Conservation (phyloP, 345 rosid species). For the Aurinia saxatilis region DNA sequence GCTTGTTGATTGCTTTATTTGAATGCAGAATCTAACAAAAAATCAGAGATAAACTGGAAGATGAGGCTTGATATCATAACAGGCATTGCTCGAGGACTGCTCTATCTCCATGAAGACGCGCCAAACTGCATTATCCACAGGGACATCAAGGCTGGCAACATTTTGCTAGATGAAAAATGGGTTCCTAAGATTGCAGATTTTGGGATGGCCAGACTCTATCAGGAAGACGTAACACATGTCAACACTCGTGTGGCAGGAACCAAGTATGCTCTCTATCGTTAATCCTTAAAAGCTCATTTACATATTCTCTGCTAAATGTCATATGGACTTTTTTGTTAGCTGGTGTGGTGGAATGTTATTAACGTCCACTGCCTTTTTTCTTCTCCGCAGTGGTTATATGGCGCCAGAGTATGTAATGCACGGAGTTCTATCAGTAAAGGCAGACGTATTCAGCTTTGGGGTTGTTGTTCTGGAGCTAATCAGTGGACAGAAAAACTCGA, state of each 20-base stretch:
- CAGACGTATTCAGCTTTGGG: constrained; percentile 95
- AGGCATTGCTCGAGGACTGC: constrained; percentile 83
- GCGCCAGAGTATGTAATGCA: constrained; percentile 96
- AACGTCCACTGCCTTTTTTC: background rate
- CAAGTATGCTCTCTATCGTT: constrained; percentile 48
- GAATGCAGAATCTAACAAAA: constrained; percentile 43
- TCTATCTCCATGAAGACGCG: constrained; percentile 89
- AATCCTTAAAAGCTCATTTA: background rate
- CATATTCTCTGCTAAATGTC: background rate
- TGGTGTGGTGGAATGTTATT: background rate
- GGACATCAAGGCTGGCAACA: constrained; percentile 91
- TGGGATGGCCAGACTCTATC: constrained; percentile 99
- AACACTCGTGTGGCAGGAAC: constrained; percentile 94
- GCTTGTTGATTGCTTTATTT: background rate
- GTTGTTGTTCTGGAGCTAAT: constrained; percentile 84
- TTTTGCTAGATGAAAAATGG: constrained; percentile 93
- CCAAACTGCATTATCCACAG: constrained; percentile 85
- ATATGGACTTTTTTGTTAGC: background rate
- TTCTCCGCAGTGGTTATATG: constrained; percentile 74
- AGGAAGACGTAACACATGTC: constrained; percentile 83
- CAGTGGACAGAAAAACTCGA: constrained; percentile 72
- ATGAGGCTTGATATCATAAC: constrained; percentile 61
- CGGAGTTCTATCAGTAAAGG: constrained; percentile 70
- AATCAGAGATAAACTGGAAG: constrained; percentile 70
- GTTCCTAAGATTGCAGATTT: constrained; percentile 96